phyloP scores from a whole-genome alignment of 1,284 basidiomycete species.

The Vanrija sp. region DNA sequence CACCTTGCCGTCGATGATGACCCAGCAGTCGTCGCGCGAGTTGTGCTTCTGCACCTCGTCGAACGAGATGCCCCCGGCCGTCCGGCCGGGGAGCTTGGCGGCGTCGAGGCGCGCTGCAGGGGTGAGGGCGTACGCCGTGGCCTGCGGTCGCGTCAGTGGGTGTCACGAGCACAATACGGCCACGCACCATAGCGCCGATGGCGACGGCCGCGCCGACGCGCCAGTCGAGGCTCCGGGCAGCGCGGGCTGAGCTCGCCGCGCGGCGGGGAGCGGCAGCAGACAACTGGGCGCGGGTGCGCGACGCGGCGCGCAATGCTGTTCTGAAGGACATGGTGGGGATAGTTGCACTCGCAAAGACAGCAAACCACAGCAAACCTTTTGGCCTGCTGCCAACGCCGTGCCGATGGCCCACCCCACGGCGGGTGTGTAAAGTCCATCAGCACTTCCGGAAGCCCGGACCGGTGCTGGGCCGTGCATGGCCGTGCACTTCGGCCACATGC shows the following conservation, averaged over 20 bases:
- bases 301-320: not conserved
- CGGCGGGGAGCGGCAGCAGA: not conserved
- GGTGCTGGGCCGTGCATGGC: too few species aligned
- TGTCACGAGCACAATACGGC: fast-evolving
- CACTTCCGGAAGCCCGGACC: too few species aligned
- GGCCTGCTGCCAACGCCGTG: too few species aligned
- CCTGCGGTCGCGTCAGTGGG: not conserved
- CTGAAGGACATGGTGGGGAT: not conserved
- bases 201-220: not conserved
- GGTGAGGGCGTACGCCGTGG: conserved; percentile 1
- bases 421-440: too few species aligned
- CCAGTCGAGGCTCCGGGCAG: not conserved
- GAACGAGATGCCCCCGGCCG: conserved; percentile 21
- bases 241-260: not conserved
- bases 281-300: not conserved
- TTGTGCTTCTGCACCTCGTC: conserved; percentile 53
- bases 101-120: conserved; percentile 1
- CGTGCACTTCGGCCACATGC: too few species aligned
- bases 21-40: conserved; percentile 64
- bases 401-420: too few species aligned
- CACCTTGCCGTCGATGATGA: conserved; percentile 63
- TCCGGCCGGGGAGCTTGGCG: conserved; percentile 14
- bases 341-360: too few species aligned
- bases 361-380: too few species aligned
- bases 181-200: not conserved